Percentiles rank a stretch among this genome's conserved stretches.
Evolutionary conservation across 306 rosid species (phyloP).

Genomic region (Castanea sativa): DNA sequence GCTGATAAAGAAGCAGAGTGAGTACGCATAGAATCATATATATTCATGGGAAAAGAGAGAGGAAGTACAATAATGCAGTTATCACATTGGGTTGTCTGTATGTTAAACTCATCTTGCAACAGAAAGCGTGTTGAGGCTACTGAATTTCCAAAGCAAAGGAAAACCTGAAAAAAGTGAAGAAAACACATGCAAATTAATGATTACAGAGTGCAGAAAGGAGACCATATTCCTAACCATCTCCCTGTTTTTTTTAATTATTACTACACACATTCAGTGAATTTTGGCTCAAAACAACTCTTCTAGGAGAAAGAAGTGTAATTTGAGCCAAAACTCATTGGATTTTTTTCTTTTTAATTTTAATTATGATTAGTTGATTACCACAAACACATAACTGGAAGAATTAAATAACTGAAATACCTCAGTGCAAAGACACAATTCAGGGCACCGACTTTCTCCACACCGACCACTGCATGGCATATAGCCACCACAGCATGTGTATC

Average conservation of each 20-base stretch:
- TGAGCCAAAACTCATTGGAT: no score
- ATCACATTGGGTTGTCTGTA: conserved; percentile 83
- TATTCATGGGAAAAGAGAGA: conserved; percentile 17
- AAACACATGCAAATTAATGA: not conserved
- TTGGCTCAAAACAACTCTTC: no score
- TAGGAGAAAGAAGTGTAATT: no score
- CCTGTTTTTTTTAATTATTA: not conserved
- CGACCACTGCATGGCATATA: conserved; percentile 96
- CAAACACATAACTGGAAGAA: not conserved
- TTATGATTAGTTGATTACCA: not conserved
- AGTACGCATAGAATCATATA: not conserved
- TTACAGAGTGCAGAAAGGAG: not conserved
- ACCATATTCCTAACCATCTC: not conserved
- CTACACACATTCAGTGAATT: no score
- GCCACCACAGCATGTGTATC: conserved; percentile 90
- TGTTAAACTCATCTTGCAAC: conserved; percentile 90
- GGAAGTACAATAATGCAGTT: conserved; percentile 81
- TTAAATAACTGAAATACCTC: conserved; percentile 54
- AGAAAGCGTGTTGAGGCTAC: conserved; percentile 91
- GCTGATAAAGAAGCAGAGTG: not conserved
- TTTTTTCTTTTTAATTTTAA: no score
- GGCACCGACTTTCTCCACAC: conserved; percentile 84
- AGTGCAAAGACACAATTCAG: conserved; percentile 81
- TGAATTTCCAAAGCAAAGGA: conserved; percentile 76
- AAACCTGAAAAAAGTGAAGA: conserved; percentile 55